Evolutionary conservation across 306 rosid genomes (phyloP), one percentile per base, ranked within the genome.

Genomic region (Amphicarpaea edgeworthii): DNA sequence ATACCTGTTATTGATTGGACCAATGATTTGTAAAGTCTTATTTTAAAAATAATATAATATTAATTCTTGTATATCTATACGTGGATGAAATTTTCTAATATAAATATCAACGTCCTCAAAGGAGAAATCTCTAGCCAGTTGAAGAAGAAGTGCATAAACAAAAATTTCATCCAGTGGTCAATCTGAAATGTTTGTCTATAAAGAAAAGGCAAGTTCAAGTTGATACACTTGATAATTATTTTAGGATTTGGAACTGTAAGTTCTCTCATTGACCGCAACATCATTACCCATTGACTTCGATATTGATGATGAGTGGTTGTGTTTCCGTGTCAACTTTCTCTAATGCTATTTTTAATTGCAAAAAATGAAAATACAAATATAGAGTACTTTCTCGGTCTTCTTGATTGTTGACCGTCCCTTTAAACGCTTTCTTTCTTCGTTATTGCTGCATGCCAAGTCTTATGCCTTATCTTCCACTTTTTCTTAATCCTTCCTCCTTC

Each of bases 241-340:
- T 24, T 19, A 9, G 43, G 61, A 20, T 71, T 74, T 46, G 64
- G 70, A 66, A n/a, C n/a, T n/a, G n/a, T n/a, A n/a, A 20, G 68
- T 53, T 49, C 32, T 75, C 37, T 47, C 73, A 58, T 70, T 84
- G 84, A 84, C 87, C 3, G 46, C 4, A 63, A 70, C 12, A 62
- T 70, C 64, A 70, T 64, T 24, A 24, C 50, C 23, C 68, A 23
- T 79, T 76, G 84, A 79, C 87, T 79, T 58, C 2, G 11, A 28
- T 15, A 51, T 1, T 46, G 15, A 42, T 15, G 6, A 53, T 16
- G 20, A 19, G 71, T 74, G 19, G 72, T 28, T 55, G 73, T n/a
- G 66, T 41, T 49, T 51, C 32, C 79, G 79, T 67, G 62, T 32
- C 20, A 12, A 1, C 8, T 75, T 69, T 81, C 26, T 41, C 8